Conservation (phyloP, 208 protist species). For the Leishmania amazonensis region DNA sequence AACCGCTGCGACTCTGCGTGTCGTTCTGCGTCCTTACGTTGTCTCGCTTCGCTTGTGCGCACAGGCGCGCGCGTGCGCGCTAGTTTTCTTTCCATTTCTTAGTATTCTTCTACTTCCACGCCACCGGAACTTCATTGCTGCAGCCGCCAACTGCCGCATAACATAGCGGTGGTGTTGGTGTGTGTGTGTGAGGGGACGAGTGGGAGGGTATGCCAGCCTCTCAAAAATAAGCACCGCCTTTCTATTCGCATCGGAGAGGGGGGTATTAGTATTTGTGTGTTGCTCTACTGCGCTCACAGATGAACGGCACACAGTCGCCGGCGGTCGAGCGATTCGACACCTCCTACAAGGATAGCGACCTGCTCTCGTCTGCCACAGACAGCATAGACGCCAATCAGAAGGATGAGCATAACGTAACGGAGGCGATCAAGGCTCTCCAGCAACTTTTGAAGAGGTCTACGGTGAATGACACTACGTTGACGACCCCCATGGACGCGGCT, state of each 20-base stretch:
- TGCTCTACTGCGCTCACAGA: neutral
- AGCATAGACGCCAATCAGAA: conserved; percentile 12
- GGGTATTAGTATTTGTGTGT: neutral
- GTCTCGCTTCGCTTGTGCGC: neutral
- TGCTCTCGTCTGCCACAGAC: conserved; percentile 18
- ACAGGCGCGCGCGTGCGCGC: too few relatives aligned
- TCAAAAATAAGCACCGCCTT: neutral
- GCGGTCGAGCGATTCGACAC: neutral
- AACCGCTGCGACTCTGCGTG: neutral
- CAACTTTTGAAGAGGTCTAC: conserved; percentile 2
- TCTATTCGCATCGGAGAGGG: neutral
- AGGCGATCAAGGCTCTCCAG: conserved; percentile 16
- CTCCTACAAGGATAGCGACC: conserved; percentile 9
- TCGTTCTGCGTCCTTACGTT: neutral
- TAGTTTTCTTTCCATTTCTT: too few relatives aligned
- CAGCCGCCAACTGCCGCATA: neutral
- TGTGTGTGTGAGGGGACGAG: too few relatives aligned
- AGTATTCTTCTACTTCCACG: neutral
- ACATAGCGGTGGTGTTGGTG: neutral
- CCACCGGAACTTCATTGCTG: neutral
- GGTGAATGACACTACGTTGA: neutral
- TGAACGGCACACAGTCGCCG: neutral
- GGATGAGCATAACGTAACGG: conserved; percentile 10
- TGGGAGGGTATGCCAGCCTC: neutral
- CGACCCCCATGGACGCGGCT: neutral